Conservation (phyloP, 768 basidiomycete species). For the Clitopilus hobsonii region DNA sequence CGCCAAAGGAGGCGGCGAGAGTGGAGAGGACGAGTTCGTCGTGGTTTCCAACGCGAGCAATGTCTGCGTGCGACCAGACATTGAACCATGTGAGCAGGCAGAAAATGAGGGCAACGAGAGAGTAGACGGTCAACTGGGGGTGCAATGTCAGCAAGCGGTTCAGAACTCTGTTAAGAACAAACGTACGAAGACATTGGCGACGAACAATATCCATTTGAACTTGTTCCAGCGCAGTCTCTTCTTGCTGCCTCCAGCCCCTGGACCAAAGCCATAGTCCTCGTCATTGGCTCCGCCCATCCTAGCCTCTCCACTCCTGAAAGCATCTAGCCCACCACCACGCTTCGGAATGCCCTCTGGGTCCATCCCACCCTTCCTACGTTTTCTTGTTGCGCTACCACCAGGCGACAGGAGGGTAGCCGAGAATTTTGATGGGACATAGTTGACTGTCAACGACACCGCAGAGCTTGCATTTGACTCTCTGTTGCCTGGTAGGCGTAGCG, state of each 20-base stretch:
- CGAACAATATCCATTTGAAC: conserved; percentile 80
- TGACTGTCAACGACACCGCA: conserved; percentile 31
- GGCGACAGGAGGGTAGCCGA: conserved; percentile 35
- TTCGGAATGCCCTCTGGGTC: conserved; percentile 44
- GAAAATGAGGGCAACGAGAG: conserved; percentile 54
- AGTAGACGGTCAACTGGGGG: conserved; percentile 47
- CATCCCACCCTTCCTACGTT: conserved; percentile 19
- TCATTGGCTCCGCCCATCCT: conserved; percentile 38
- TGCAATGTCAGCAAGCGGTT: not conserved
- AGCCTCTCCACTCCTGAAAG: conserved; percentile 36
- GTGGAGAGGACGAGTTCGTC: conserved; percentile 69
- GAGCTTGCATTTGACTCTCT: conserved; percentile 11
- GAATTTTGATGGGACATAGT: conserved; percentile 68
- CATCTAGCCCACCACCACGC: conserved; percentile 64
- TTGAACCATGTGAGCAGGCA: conserved; percentile 77
- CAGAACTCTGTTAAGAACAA: not conserved
- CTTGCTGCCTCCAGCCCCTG: conserved; percentile 27
- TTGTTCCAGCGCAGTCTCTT: conserved; percentile 64
- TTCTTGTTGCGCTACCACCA: conserved; percentile 20
- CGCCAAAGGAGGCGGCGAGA: conserved; percentile 51
- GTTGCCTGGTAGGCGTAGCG: conserved; percentile 20
- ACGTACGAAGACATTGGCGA: conserved; percentile 44
- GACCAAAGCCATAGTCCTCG: conserved; percentile 32
- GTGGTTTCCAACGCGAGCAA: conserved; percentile 65
- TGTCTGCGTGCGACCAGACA: conserved; percentile 61